Conservation (phyloP, 192 early-diverging fungal genomes). For the Backusella westeae region DNA sequence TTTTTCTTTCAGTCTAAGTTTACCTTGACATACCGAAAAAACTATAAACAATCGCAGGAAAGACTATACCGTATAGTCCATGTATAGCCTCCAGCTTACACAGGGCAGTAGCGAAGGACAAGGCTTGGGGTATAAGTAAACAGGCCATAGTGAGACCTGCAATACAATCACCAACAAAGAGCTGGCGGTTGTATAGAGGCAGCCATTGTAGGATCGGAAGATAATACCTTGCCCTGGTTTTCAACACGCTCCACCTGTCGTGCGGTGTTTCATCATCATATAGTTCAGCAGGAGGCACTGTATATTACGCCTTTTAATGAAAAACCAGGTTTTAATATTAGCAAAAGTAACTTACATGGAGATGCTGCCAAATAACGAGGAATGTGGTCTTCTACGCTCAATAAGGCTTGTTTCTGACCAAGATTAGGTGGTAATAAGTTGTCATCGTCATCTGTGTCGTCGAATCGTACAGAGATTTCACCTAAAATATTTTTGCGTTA, state of each 20-base stretch:
- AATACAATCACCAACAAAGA: slow-evolving; percentile 71
- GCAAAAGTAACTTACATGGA: slow-evolving; percentile 14
- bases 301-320: not conserved
- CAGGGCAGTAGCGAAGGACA: slow-evolving; percentile 89
- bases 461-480: not conserved
- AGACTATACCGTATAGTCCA: slow-evolving; percentile 84
- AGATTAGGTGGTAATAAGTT: not conserved
- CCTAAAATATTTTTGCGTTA: not conserved
- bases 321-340: not conserved
- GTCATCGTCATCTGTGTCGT: slow-evolving; percentile 23
- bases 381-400: slow-evolving; percentile 11
- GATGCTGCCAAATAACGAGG: slow-evolving; percentile 24
- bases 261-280: slow-evolving; percentile 16
- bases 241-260: slow-evolving; percentile 37
- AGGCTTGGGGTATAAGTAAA: slow-evolving; percentile 67
- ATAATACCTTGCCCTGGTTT: slow-evolving; percentile 81
- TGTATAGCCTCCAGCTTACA: slow-evolving; percentile 80
- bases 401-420: not conserved
- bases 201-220: slow-evolving; percentile 94
- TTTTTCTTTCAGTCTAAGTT: not conserved
- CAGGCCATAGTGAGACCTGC: slow-evolving; percentile 82
- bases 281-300: slow-evolving; percentile 8
- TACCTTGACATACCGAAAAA: slow-evolving; percentile 93
- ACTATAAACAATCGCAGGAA: slow-evolving; percentile 80
- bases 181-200: slow-evolving; percentile 64